Percentiles rank a stretch among this genome's conserved stretches.
phyloP scores from a whole-genome alignment of 78 protist species.

The Pigoraptor vietnamica region DNA sequence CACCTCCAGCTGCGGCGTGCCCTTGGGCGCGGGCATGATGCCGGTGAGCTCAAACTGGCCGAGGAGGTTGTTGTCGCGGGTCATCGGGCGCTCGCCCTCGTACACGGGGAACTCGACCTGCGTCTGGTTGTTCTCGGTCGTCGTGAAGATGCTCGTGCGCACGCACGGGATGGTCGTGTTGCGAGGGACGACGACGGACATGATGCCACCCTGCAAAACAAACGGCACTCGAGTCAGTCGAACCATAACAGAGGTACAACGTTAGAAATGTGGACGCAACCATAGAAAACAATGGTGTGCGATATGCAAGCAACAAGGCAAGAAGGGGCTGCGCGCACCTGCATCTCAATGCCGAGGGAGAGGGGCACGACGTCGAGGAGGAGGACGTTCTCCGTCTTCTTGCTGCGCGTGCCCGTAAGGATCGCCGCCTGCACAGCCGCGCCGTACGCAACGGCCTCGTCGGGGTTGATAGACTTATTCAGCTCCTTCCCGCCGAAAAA shows the following conservation, averaged over 20 bases:
- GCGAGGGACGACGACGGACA: conserved; percentile 93
- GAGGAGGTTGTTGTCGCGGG: conserved; percentile 88
- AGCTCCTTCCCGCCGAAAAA: conserved; percentile 85
- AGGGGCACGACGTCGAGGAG: conserved; percentile 95
- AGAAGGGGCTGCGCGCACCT: conserved; percentile 55
- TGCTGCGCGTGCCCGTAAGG: conserved; percentile 73
- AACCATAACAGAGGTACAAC: conserved; percentile 88
- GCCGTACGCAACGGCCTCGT: conserved; percentile 99
- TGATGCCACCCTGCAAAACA: conserved; percentile 99
- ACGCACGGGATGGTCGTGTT: conserved; percentile 97
- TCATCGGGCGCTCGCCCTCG: conserved; percentile 93
- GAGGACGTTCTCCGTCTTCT: conserved; percentile 75
- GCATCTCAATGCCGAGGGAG: conserved; percentile 95
- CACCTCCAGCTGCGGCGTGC: conserved; percentile 94
- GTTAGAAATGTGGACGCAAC: conserved; percentile 96
- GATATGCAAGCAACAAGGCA: too few relatives aligned
- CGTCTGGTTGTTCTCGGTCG: conserved; percentile 93
- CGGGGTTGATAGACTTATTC: conserved; percentile 98
- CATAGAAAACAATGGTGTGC: conserved; percentile 95
- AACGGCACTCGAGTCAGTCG: conserved; percentile 90
- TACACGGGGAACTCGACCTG: conserved; percentile 81
- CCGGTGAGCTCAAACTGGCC: conserved; percentile 91
- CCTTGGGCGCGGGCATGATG: conserved; percentile 96
- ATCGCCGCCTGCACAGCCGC: conserved; percentile 99
- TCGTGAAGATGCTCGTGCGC: conserved; percentile 92